Evolutionary conservation across 768 basidiomycete genomes (phyloP).

Genomic region (Russula emetica): DNA sequence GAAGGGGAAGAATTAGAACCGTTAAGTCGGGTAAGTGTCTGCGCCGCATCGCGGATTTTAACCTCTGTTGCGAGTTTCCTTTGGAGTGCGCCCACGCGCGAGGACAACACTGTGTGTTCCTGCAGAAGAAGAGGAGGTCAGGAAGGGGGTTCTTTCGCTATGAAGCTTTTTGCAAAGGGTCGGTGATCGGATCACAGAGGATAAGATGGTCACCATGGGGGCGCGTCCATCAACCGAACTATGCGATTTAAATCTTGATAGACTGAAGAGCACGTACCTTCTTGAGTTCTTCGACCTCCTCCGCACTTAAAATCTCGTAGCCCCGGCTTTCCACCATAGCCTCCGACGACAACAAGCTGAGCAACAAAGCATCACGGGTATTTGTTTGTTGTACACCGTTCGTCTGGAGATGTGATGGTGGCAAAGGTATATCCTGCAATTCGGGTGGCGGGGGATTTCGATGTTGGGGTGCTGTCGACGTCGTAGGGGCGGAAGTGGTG

Average conservation of each 20-base stretch:
- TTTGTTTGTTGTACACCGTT: slow-evolving; percentile 37
- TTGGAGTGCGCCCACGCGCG: slow-evolving; percentile 59
- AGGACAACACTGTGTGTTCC: slow-evolving; percentile 71
- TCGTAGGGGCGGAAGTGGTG: slow-evolving; percentile 26
- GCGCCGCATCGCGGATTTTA: slow-evolving; percentile 83
- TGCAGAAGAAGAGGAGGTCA: slow-evolving; percentile 35
- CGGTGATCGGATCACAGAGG: neutral
- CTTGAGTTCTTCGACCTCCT: slow-evolving; percentile 67
- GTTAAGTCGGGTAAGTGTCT: slow-evolving; percentile 68
- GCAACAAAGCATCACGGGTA: slow-evolving; percentile 77
- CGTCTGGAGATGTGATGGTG: neutral
- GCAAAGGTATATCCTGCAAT: neutral
- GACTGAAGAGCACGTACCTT: slow-evolving; percentile 44
- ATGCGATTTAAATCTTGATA: neutral
- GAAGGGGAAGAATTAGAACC: slow-evolving; percentile 41
- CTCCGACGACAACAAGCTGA: slow-evolving; percentile 88
- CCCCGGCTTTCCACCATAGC: slow-evolving; percentile 89
- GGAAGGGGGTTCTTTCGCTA: neutral
- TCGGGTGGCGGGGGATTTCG: slow-evolving; percentile 17
- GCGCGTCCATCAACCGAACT: neutral
- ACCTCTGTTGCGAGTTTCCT: slow-evolving; percentile 78
- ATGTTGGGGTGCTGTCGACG: slow-evolving; percentile 10
- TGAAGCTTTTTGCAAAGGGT: neutral
- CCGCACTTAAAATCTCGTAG: slow-evolving; percentile 69
- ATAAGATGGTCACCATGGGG: neutral